Base-by-base conservation (phyloP, 2,329 filamentous ascomycete species). In the Thelonectria discophora region DNA sequence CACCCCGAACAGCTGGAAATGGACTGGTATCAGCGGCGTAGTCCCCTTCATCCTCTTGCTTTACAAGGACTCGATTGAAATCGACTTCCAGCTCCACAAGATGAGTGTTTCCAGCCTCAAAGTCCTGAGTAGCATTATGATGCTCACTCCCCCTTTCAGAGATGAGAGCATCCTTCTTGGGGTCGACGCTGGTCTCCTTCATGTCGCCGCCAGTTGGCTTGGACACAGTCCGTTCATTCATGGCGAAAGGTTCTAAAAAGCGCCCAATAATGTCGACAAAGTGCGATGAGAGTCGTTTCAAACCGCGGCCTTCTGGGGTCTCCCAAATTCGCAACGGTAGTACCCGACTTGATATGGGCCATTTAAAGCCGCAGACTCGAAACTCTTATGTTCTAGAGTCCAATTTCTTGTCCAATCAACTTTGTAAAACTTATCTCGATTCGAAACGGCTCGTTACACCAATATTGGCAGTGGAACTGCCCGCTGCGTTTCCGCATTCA, bases 11-110 rank as follows among this genome's bases (percentile, higher is more conserved):
- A 12, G 56, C 56, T 2, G 56, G 48, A 9, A 58, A 58, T 4
- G 56, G 56, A n/a, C 56, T 58, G 12, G 56, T 58, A 17, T 58
- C 49, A 9, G 56, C 56, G 11, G 47, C 43, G 9, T 58, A 58
- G 24, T 58, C 56, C 3, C 56, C 56, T 9, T 57, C 55, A 10
- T 52, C 56, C 1, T 49, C 18, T 20, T 52, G 42, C 43, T 53
- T 58, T 9, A 47, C 18, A 34, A 58, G 43, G 27, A 58, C 40
- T 12, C 49, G 56, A 18, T 58, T 49, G 4, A 58, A 58, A 13
- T 58, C 56, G 17, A 58, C 34, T 17, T 58, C 56, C 9, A 58
- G 49, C 2, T 58, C 56, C 8, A 58, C 32, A 2, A 58, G 21
- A 27, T 53, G 56, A 7, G 42, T 42, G n/a, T 53, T 48, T 18